Evolutionary conservation across 1,284 basidiomycete genomes (phyloP).

Genomic region (Tetrapyrgos nigripes): DNA sequence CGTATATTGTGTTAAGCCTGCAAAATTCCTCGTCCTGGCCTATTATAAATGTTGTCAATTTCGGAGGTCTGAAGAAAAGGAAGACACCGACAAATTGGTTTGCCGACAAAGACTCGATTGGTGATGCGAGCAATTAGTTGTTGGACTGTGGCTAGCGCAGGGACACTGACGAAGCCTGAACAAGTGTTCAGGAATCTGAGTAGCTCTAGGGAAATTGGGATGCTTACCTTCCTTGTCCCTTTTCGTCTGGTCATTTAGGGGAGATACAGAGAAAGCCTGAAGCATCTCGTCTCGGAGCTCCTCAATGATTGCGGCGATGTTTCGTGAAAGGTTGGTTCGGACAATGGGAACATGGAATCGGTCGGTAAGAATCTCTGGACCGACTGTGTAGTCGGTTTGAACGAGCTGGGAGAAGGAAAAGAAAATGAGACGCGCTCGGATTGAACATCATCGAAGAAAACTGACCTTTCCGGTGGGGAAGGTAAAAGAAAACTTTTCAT

Average conservation of each 20-base stretch:
- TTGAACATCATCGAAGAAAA: not conserved
- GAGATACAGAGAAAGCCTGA: constrained; percentile 2
- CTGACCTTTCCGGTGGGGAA: not conserved
- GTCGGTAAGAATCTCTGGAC: constrained; percentile 2
- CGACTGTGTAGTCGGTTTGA: not conserved
- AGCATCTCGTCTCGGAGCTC: constrained; percentile 7
- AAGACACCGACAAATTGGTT: not conserved
- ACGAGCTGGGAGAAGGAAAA: not conserved
- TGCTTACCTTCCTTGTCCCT: constrained; percentile 3
- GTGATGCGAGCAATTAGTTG: constrained; percentile 7
- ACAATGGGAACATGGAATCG: constrained; percentile 6
- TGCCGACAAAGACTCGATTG: constrained; percentile 7
- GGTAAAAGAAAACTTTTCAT: constrained; percentile 1
- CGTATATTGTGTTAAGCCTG: constrained; percentile 2
- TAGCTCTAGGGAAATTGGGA: not conserved
- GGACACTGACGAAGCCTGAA: constrained; percentile 3
- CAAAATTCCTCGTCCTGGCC: constrained; percentile 4
- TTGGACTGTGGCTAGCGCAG: constrained; percentile 1
- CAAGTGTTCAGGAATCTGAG: not conserved
- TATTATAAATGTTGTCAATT: not conserved
- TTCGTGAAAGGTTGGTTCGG: constrained; percentile 5
- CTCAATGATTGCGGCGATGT: not conserved
- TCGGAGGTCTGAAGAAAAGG: not conserved
- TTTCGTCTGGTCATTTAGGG: not conserved
- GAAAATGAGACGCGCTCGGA: not conserved